Percentiles rank a stretch among this genome's conserved stretches.
Evolutionary conservation across 306 rosid species (phyloP).

Genomic region (Abrus pulchellus): DNA sequence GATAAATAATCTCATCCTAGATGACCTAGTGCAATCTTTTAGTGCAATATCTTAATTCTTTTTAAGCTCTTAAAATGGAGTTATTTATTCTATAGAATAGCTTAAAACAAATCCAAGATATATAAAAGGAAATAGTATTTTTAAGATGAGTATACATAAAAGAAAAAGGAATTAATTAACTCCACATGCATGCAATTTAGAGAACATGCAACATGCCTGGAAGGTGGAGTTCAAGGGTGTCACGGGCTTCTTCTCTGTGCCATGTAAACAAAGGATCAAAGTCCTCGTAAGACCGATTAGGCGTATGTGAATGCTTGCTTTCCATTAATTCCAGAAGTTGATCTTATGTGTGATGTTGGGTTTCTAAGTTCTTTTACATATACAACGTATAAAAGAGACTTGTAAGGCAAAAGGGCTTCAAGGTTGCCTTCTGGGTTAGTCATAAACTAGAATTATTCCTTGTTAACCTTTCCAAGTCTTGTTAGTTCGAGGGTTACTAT

Average conservation of each 20-base stretch:
- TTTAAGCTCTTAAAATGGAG: background rate
- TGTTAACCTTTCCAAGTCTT: slow-evolving; percentile 47
- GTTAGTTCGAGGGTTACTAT: slow-evolving; percentile 4
- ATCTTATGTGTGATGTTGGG: slow-evolving; percentile 1
- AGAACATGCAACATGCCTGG: slow-evolving; percentile 48
- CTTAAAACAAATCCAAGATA: too few relatives aligned
- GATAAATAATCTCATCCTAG: too few relatives aligned
- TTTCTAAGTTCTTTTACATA: slow-evolving; percentile 6
- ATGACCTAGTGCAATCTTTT: too few relatives aligned
- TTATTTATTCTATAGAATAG: background rate
- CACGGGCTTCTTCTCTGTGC: slow-evolving; percentile 53
- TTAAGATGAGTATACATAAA: too few relatives aligned
- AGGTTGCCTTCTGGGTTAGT: slow-evolving; percentile 46
- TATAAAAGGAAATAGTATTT: too few relatives aligned
- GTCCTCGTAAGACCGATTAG: slow-evolving; percentile 51
- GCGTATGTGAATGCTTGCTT: slow-evolving; percentile 20
- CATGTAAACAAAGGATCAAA: slow-evolving; percentile 53
- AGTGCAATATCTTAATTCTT: too few relatives aligned
- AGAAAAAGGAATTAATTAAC: background rate
- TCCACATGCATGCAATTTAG: background rate
- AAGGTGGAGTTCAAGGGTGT: slow-evolving; percentile 57
- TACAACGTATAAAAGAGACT: slow-evolving; percentile 8
- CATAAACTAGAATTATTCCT: slow-evolving; percentile 50
- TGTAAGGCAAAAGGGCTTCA: slow-evolving; percentile 6
- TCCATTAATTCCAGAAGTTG: slow-evolving; percentile 43